Percentiles rank a stretch among this genome's conserved stretches.
These are phyloP conservation scores for Eucalyptus sp. DNA, from an alignment of 345 rosid genomes.

Conservation along the genomic window DNA sequence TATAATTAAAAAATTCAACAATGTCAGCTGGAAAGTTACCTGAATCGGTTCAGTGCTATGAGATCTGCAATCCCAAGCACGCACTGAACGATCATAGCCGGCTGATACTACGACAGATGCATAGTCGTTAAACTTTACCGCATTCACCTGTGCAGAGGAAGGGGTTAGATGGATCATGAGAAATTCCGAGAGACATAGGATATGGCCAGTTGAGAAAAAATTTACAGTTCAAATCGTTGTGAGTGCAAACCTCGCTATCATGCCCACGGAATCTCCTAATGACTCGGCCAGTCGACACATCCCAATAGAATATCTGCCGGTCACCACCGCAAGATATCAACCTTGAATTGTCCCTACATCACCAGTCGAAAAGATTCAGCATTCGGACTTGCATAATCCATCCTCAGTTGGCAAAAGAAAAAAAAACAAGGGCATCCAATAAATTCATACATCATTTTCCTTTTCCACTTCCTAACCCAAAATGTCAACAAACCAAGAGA, in stretches of 20 bases:
- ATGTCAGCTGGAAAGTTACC: slow-evolving; percentile 21
- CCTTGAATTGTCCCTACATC: slow-evolving; percentile 72
- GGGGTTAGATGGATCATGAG: background rate
- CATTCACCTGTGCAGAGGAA: slow-evolving; percentile 52
- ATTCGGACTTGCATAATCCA: background rate
- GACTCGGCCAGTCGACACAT: slow-evolving; percentile 82
- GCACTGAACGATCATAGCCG: slow-evolving; percentile 84
- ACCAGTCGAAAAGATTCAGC: background rate
- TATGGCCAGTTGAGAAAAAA: background rate
- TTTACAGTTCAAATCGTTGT: background rate
- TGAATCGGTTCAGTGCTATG: slow-evolving; percentile 91
- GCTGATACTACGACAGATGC: slow-evolving; percentile 85
- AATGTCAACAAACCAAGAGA: background rate
- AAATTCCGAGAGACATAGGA: background rate
- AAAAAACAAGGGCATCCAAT: background rate
- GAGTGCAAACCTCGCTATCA: slow-evolving; percentile 55
- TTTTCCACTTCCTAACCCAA: background rate
- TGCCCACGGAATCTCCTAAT: slow-evolving; percentile 93
- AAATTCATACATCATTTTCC: background rate
- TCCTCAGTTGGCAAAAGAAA: background rate
- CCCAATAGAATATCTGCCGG: slow-evolving; percentile 92
- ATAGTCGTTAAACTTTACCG: slow-evolving; percentile 81
- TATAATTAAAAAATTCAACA: background rate
- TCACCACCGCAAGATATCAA: slow-evolving; percentile 93
- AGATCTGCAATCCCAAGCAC: slow-evolving; percentile 97